These are phyloP conservation scores for Amanita polypyramis DNA, from an alignment of 768 basidiomycete genomes.

Conservation along the genomic window DNA sequence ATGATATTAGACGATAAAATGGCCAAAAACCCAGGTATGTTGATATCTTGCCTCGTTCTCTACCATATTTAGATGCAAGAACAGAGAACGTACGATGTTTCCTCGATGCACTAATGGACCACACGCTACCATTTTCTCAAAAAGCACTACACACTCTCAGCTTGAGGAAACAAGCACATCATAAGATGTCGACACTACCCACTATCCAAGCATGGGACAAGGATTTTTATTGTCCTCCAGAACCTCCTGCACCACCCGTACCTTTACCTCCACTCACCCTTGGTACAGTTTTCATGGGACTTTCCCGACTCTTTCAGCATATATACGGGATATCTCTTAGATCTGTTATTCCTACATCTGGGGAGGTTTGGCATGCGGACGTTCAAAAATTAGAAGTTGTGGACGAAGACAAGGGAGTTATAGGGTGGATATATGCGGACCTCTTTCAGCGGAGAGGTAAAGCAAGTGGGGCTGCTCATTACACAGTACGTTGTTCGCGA, in stretches of 20 bases:
- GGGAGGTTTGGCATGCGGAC: constrained; percentile 84
- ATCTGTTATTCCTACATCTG: constrained; percentile 52
- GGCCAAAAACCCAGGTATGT: constrained; percentile 84
- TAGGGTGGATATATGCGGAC: constrained; percentile 95
- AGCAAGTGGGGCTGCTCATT: constrained; percentile 88
- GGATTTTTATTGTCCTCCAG: constrained; percentile 83
- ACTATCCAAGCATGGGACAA: constrained; percentile 93
- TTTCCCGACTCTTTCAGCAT: constrained; percentile 81
- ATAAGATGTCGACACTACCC: constrained; percentile 46
- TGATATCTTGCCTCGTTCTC: neutral
- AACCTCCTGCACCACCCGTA: constrained; percentile 65
- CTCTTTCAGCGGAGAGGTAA: constrained; percentile 81
- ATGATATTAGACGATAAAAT: constrained; percentile 92
- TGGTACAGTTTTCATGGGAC: constrained; percentile 85
- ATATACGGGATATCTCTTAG: constrained; percentile 83
- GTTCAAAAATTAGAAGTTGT: constrained; percentile 91
- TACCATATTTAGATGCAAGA: neutral
- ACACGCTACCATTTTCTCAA: constrained; percentile 70
- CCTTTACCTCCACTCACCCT: constrained; percentile 68
- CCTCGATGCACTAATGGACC: constrained; percentile 68
- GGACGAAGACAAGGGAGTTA: constrained; percentile 75
- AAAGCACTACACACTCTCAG: constrained; percentile 59
- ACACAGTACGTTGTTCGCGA: constrained; percentile 92
- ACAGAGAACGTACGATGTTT: constrained; percentile 83
- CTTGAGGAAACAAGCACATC: constrained; percentile 65